Conservation (phyloP, 177 flowering plant species). For the Vitis hybrid region DNA sequence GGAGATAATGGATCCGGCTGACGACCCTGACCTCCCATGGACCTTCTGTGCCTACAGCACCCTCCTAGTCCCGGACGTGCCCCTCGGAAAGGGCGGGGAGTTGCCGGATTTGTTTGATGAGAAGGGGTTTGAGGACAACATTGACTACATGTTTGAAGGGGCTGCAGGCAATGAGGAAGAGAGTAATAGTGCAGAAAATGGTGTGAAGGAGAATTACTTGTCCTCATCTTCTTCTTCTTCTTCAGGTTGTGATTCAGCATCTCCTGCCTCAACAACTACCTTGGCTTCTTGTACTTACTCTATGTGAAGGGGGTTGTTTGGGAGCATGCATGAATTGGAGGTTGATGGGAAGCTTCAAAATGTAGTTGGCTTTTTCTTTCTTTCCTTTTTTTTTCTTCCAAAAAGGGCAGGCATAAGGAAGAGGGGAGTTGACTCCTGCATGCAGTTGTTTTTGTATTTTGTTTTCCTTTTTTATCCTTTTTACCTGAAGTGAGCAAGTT, state of each 20-base stretch:
- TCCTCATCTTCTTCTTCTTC: conserved; percentile 11
- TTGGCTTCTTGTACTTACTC: conserved; percentile 20
- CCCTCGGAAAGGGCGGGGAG: conserved; percentile 25
- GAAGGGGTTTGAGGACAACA: conserved; percentile 46
- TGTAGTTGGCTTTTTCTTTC: no score
- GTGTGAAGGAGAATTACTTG: background rate
- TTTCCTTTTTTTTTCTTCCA: no score
- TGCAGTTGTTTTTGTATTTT: no score
- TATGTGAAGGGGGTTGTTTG: conserved; percentile 10
- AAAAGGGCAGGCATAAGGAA: no score
- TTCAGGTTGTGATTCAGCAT: no score
- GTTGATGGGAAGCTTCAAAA: no score
- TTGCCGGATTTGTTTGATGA: conserved; percentile 33
- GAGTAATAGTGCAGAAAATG: background rate
- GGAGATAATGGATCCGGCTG: conserved; percentile 11
- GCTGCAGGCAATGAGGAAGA: background rate
- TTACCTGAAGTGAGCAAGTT: no score
- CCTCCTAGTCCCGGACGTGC: conserved; percentile 20
- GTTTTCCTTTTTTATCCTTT: no score
- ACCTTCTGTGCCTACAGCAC: conserved; percentile 21
- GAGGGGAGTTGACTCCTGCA: no score
- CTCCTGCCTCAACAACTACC: conserved; percentile 15
- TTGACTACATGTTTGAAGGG: conserved; percentile 41
- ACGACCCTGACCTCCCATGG: conserved; percentile 28
- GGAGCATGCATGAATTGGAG: conserved; percentile 1